These are phyloP conservation scores for Penicillium paxilli DNA, from an alignment of 495 filamentous ascomycete species.

Conservation along the genomic window DNA sequence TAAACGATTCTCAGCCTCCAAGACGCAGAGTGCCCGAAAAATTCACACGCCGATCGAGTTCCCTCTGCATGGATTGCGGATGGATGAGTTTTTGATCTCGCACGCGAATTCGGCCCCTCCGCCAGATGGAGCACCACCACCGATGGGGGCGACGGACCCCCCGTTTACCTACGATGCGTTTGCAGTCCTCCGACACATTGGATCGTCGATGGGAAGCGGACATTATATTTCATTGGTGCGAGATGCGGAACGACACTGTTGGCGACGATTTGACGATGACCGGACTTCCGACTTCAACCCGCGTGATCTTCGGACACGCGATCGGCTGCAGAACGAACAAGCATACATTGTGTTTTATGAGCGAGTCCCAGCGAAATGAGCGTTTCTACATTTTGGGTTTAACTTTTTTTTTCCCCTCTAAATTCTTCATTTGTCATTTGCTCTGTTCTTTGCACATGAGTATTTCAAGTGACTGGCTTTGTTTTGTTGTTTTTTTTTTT, in stretches of 20 bases:
- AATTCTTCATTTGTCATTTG: constrained; percentile 28
- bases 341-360: constrained; percentile 71
- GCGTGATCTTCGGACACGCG: constrained; percentile 41
- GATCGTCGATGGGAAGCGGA: constrained; percentile 60
- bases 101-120: constrained; percentile 30
- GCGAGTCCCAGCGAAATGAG: constrained; percentile 52
- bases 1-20: constrained; percentile 67
- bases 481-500: constrained; percentile 9
- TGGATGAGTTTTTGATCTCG: constrained; percentile 58
- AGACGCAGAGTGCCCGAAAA: constrained; percentile 59
- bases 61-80: constrained; percentile 62
- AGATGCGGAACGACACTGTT: constrained; percentile 59
- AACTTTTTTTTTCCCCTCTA: constrained; percentile 8
- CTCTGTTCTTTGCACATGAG: too few species aligned
- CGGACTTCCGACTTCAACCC: constrained; percentile 59
- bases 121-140: constrained; percentile 20
- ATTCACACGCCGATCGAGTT: constrained; percentile 69
- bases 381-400: constrained; percentile 13
- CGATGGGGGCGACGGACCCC: constrained; percentile 49
- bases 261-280: constrained; percentile 68
- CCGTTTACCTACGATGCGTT: constrained; percentile 74
- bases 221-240: constrained; percentile 70
- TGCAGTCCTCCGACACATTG: constrained; percentile 68
- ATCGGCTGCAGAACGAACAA: constrained; percentile 59
- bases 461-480: too few species aligned